These are phyloP conservation scores for Tricholoma saponaceum DNA, from an alignment of 768 basidiomycete genomes.

Conservation along the genomic window DNA sequence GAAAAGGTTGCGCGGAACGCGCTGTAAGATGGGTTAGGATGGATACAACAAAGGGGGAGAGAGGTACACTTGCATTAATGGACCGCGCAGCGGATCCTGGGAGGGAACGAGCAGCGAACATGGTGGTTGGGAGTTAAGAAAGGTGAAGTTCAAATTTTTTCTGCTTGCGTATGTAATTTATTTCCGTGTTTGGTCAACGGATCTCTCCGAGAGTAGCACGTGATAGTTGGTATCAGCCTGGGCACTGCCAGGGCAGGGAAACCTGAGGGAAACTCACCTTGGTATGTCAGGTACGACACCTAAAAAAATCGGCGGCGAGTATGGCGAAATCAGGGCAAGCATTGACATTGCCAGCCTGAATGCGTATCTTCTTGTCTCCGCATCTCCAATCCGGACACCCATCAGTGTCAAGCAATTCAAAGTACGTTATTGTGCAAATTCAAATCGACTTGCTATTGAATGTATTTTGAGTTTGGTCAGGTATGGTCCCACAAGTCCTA, in stretches of 20 bases:
- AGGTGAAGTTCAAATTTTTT: slow-evolving; percentile 37
- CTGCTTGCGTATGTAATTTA: slow-evolving; percentile 31
- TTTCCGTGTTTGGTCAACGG: slow-evolving; percentile 30
- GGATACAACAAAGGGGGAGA: not conserved
- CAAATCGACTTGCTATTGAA: not conserved
- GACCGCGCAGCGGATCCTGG: slow-evolving; percentile 56
- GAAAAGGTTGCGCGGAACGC: slow-evolving; percentile 66
- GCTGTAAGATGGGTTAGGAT: slow-evolving; percentile 32
- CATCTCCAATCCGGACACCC: slow-evolving; percentile 54
- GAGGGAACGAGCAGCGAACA: slow-evolving; percentile 69
- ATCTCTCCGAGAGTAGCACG: slow-evolving; percentile 33
- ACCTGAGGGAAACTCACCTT: not conserved
- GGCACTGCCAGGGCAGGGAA: too few species aligned
- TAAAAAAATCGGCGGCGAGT: slow-evolving; percentile 67
- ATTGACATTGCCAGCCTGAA: slow-evolving; percentile 66
- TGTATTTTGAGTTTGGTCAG: slow-evolving; percentile 70
- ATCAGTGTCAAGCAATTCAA: slow-evolving; percentile 91
- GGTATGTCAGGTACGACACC: slow-evolving; percentile 21
- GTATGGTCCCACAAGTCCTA: slow-evolving; percentile 33
- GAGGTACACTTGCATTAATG: slow-evolving; percentile 53
- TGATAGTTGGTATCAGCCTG: slow-evolving; percentile 2
- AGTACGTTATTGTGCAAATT: slow-evolving; percentile 36
- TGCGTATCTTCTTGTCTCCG: slow-evolving; percentile 55
- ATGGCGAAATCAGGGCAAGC: slow-evolving; percentile 66
- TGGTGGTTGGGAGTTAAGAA: slow-evolving; percentile 48